Percentiles rank a stretch among this genome's conserved stretches.
These are phyloP conservation scores for Sporothrix schenckii DNA, from an alignment of 2,329 filamentous ascomycete species.

Conservation along the genomic window DNA sequence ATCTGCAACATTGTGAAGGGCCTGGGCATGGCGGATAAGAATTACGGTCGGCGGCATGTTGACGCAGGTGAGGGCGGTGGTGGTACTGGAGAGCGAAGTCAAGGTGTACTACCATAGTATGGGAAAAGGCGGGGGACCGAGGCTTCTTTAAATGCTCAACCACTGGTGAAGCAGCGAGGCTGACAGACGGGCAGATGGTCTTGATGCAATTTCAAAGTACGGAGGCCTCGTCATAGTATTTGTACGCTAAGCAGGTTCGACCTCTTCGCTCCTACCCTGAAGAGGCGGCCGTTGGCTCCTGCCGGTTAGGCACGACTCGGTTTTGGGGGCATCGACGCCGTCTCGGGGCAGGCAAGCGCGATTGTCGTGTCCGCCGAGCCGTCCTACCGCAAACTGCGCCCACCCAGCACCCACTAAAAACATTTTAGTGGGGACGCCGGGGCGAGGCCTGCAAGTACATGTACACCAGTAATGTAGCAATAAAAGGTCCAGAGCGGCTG, in stretches of 20 bases:
- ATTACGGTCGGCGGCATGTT: conserved; percentile 66
- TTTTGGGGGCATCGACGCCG: background rate
- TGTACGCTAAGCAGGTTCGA: background rate
- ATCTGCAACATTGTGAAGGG: conserved; percentile 58
- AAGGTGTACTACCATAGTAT: background rate
- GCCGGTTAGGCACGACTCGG: background rate
- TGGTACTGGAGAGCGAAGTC: background rate
- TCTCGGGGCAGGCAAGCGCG: conserved; percentile 24
- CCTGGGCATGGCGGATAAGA: conserved; percentile 86
- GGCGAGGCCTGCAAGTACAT: background rate
- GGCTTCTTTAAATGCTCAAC: too few relatives aligned
- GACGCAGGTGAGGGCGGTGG: background rate
- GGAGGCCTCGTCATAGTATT: background rate
- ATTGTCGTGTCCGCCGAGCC: background rate
- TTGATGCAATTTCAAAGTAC: background rate
- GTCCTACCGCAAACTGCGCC: background rate
- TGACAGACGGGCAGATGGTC: background rate
- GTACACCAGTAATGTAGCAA: background rate
- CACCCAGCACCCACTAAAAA: background rate
- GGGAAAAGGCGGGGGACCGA: background rate
- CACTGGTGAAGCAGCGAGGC: too few relatives aligned
- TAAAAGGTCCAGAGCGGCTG: background rate
- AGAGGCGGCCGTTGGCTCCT: background rate
- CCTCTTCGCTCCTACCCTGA: background rate
- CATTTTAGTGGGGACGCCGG: background rate